Percentiles rank a stretch among this genome's conserved stretches.
phyloP scores from a whole-genome alignment of 2,329 filamentous ascomycete species.

The Penicillium sp. region DNA sequence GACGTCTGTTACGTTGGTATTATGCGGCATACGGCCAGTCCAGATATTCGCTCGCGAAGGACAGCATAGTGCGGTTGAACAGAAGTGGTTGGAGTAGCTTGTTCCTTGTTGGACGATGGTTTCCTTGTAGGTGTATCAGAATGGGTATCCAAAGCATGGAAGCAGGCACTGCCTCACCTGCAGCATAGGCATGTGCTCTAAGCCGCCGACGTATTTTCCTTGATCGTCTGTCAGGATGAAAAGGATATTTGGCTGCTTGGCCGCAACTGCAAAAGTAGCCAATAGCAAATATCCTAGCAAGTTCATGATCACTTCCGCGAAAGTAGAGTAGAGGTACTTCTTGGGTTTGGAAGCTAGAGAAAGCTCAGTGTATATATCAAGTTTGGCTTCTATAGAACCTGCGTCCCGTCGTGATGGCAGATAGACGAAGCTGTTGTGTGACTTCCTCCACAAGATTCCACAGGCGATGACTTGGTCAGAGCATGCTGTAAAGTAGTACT shows the following conservation, averaged over 20 bases:
- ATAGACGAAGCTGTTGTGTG: constrained; percentile 4
- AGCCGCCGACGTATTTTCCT: constrained; percentile 42
- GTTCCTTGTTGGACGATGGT: constrained; percentile 56
- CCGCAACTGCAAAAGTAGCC: constrained; percentile 13
- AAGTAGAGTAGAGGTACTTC: background rate
- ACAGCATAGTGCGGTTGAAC: constrained; percentile 61
- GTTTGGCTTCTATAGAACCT: background rate
- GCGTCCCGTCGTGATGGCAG: constrained; percentile 5
- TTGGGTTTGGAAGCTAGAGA: background rate
- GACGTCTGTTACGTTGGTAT: constrained; percentile 61
- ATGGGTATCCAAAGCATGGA: background rate
- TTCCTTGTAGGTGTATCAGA: constrained; percentile 39
- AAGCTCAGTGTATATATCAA: constrained; percentile 2
- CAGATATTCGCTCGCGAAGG: constrained; percentile 61
- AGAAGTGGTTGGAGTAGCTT: constrained; percentile 57
- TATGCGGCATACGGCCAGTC: constrained; percentile 63
- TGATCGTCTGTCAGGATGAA: constrained; percentile 68
- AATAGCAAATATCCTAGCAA: constrained; percentile 11
- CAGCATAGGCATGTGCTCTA: constrained; percentile 52
- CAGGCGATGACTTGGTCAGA: background rate
- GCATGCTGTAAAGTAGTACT: no score
- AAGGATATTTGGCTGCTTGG: constrained; percentile 54
- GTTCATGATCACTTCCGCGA: constrained; percentile 8
- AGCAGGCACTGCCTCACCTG: constrained; percentile 13
- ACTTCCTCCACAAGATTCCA: constrained; percentile 22